Percentiles rank a stretch among this genome's conserved stretches.
Evolutionary conservation across 805 yeast genomes (phyloP).

Genomic region (Yarrowia hollandica): DNA sequence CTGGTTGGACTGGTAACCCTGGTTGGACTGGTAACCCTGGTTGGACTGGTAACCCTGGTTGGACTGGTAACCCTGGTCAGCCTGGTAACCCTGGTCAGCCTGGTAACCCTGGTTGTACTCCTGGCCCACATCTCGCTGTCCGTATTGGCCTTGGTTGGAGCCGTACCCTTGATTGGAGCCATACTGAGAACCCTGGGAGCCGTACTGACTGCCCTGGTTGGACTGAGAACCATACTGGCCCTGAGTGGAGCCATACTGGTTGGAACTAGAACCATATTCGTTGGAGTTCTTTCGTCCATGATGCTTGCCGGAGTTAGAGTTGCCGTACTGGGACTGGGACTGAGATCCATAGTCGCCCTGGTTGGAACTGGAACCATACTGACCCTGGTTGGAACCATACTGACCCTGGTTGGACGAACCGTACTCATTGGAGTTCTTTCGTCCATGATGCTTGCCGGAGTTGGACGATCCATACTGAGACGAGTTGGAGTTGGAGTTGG

Average conservation of each 20-base stretch:
- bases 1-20: background rate
- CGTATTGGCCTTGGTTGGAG: background rate
- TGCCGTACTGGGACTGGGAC: background rate
- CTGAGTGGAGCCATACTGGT: background rate
- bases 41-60: background rate
- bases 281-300: slow-evolving; percentile 6
- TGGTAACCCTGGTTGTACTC: slow-evolving; percentile 13
- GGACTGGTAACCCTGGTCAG: background rate
- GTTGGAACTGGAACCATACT: too few species aligned
- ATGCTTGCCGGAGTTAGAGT: background rate
- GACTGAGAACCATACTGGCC: background rate
- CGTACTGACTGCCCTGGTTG: too few species aligned
- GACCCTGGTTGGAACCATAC: too few species aligned
- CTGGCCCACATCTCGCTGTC: slow-evolving; percentile 3
- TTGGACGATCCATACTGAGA: too few species aligned
- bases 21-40: slow-evolving; percentile 13
- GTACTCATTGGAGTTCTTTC: slow-evolving; percentile 6
- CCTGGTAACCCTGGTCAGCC: background rate
- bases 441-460: slow-evolving; percentile 1
- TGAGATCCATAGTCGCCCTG: too few species aligned
- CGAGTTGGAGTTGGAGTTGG: background rate
- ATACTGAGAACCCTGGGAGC: slow-evolving; percentile 6
- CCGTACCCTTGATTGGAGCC: slow-evolving; percentile 3
- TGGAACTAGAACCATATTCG: background rate
- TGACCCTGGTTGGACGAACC: background rate